Evolutionary conservation across 306 rosid species (phyloP).

Genomic region (Begonia fuchsioides): DNA sequence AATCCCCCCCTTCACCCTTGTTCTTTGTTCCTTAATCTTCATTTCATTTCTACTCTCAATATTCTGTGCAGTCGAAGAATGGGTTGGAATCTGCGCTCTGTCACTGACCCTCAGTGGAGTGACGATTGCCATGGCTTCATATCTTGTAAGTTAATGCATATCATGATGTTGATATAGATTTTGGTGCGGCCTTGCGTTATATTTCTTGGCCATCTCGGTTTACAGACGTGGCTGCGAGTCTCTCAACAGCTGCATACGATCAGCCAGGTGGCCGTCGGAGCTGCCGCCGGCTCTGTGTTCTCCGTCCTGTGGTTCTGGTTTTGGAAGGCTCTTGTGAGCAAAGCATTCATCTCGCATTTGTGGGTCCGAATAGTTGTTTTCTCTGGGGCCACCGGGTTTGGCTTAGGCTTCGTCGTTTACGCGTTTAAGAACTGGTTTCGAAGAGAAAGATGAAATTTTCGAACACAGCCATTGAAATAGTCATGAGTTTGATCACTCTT

Average conservation of each 20-base stretch:
- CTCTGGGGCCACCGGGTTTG: slow-evolving; percentile 38
- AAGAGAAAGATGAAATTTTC: slow-evolving; percentile 21
- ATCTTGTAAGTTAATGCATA: slow-evolving; percentile 45
- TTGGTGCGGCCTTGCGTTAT: not conserved
- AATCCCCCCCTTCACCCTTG: slow-evolving; percentile 19
- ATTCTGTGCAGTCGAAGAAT: slow-evolving; percentile 42
- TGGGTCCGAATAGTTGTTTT: slow-evolving; percentile 42
- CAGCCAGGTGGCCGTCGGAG: slow-evolving; percentile 75
- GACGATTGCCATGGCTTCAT: slow-evolving; percentile 43
- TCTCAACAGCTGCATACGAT: slow-evolving; percentile 58
- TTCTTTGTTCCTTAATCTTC: slow-evolving; percentile 1
- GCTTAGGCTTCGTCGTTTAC: slow-evolving; percentile 38
- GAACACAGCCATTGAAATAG: not conserved
- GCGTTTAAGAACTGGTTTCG: slow-evolving; percentile 45
- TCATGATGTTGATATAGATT: not conserved
- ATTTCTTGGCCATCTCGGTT: slow-evolving; percentile 6
- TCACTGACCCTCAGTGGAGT: slow-evolving; percentile 27
- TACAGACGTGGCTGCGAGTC: slow-evolving; percentile 78
- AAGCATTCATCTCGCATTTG: slow-evolving; percentile 35
- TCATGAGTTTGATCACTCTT: too few species aligned
- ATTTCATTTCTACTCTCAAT: not conserved
- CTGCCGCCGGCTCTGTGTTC: slow-evolving; percentile 38
- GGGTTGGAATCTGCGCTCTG: slow-evolving; percentile 44
- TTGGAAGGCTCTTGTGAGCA: slow-evolving; percentile 40
- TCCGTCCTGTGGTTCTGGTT: slow-evolving; percentile 45